These are phyloP conservation scores for Ramaria rubella DNA, from an alignment of 768 basidiomycete genomes.

Conservation along the genomic window DNA sequence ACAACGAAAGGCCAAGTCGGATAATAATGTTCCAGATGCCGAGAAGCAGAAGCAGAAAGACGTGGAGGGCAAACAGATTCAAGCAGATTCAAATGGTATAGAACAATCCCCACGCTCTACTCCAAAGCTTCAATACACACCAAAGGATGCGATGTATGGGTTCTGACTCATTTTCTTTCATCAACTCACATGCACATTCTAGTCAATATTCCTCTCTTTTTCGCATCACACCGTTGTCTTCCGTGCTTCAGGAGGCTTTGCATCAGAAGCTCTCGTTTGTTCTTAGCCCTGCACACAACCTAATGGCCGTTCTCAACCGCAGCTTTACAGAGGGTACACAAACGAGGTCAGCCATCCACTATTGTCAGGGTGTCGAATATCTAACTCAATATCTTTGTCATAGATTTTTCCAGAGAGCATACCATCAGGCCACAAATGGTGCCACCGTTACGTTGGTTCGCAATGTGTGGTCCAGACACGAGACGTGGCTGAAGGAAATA, in stretches of 20 bases:
- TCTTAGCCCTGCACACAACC: constrained; percentile 2
- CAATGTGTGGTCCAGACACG: constrained; percentile 10
- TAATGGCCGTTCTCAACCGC: constrained; percentile 1
- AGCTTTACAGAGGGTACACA: constrained; percentile 8
- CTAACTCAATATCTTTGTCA: neutral
- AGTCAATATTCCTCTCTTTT: constrained; percentile 4
- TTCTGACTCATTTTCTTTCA: neutral
- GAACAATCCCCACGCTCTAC: neutral
- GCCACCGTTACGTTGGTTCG: constrained; percentile 9
- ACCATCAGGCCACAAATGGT: constrained; percentile 8
- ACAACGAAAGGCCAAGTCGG: neutral
- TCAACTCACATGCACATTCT: neutral
- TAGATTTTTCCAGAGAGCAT: constrained; percentile 7
- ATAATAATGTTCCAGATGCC: neutral
- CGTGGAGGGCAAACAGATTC: neutral
- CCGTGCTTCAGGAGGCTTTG: constrained; percentile 1
- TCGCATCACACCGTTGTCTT: constrained; percentile 2
- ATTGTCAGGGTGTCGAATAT: neutral
- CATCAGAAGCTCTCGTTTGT: constrained; percentile 5
- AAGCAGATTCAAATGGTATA: neutral
- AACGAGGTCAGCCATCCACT: constrained; percentile 5
- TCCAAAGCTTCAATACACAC: neutral
- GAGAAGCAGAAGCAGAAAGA: neutral
- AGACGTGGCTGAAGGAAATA: constrained; percentile 6
- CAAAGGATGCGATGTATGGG: neutral